Conservation (phyloP, 345 rosid species). For the Sonneratia alba region DNA sequence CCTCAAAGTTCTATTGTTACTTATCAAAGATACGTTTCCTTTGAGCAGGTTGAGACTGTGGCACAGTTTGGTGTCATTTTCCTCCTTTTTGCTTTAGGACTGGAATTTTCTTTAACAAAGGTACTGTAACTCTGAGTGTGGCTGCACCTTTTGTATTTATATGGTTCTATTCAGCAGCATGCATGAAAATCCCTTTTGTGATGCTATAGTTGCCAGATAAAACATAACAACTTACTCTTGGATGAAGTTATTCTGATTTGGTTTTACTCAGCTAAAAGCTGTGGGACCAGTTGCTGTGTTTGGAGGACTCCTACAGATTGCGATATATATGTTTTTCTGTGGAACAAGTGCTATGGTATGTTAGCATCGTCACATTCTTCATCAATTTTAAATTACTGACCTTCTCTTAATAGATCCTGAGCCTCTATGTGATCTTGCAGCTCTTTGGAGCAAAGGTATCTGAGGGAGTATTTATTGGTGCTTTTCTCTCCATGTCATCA, state of each 20-base stretch:
- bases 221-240: neutral
- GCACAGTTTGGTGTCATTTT: conserved; percentile 99
- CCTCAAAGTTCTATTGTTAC: neutral
- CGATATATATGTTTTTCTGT: conserved; percentile 66
- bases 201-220: neutral
- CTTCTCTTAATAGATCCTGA: conserved; percentile 5
- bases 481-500: conserved; percentile 94
- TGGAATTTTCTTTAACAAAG: conserved; percentile 97
- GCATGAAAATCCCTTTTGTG: neutral
- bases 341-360: conserved; percentile 71
- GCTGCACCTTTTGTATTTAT: neutral
- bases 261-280: conserved; percentile 65
- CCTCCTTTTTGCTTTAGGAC: conserved; percentile 96
- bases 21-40: neutral
- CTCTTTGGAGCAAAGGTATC: conserved; percentile 92
- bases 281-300: conserved; percentile 94
- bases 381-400: neutral
- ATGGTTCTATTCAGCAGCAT: conserved; percentile 1
- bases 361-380: neutral
- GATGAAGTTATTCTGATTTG: conserved; percentile 17
- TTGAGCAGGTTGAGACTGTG: conserved; percentile 74
- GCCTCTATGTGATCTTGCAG: conserved; percentile 30
- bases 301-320: conserved; percentile 88
- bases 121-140: conserved; percentile 22
- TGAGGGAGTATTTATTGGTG: conserved; percentile 91